phyloP scores from a whole-genome alignment of 1,284 basidiomycete species.

The Boletus mariae region DNA sequence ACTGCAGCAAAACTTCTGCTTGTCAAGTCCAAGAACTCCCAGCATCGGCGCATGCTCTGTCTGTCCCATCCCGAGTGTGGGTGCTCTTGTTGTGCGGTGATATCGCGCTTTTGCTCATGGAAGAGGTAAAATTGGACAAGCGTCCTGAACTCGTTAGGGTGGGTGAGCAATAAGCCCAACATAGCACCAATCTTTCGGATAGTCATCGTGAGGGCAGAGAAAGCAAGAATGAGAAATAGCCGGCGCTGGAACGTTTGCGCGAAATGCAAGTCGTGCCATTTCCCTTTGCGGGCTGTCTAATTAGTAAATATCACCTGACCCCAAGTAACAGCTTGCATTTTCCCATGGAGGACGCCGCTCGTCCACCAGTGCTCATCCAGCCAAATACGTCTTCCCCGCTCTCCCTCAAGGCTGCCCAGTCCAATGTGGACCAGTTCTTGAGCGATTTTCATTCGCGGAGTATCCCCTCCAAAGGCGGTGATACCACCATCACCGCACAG shows the following conservation, averaged over 20 bases:
- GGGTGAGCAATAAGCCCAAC: constrained; percentile 65
- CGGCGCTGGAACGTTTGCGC: neutral
- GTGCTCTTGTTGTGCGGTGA: constrained; percentile 68
- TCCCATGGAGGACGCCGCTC: constrained; percentile 44
- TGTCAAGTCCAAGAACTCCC: constrained; percentile 87
- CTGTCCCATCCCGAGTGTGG: constrained; percentile 81
- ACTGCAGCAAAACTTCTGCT: constrained; percentile 91
- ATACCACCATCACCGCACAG: constrained; percentile 51
- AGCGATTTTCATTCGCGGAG: constrained; percentile 45
- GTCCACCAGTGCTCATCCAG: constrained; percentile 47
- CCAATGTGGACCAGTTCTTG: constrained; percentile 42
- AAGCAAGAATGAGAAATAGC: neutral
- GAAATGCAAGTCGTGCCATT: constrained; percentile 14
- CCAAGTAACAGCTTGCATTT: neutral
- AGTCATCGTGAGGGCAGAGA: constrained; percentile 10
- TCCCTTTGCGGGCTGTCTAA: neutral
- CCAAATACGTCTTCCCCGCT: constrained; percentile 35
- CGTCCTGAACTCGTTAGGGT: constrained; percentile 74
- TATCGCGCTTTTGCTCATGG: constrained; percentile 77
- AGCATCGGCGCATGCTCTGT: constrained; percentile 83
- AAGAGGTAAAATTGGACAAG: constrained; percentile 79
- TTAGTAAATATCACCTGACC: too few relatives aligned
- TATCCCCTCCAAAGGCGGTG: constrained; percentile 41
- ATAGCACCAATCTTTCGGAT: constrained; percentile 35
- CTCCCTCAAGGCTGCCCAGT: constrained; percentile 38